Evolutionary conservation across 2,329 filamentous ascomycete genomes (phyloP).

Genomic region (Aspergillus niger): DNA sequence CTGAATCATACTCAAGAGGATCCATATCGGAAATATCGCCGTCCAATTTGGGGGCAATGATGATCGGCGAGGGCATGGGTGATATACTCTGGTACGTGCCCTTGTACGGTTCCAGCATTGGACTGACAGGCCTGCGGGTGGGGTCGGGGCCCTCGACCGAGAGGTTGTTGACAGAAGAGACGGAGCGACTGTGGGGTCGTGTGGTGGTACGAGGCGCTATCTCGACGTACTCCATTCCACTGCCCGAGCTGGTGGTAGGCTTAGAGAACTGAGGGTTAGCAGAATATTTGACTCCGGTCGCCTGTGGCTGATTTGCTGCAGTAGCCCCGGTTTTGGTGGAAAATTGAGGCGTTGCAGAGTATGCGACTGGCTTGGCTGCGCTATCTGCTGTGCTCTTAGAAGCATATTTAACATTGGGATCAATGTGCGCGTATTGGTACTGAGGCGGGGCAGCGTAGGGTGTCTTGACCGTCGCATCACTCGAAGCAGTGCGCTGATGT

Average conservation of each 20-base stretch:
- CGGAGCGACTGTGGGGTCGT: conserved; percentile 38
- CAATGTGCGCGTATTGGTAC: conserved; percentile 45
- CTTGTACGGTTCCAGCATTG: conserved; percentile 86
- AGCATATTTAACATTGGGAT: conserved; percentile 43
- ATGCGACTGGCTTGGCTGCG: conserved; percentile 27
- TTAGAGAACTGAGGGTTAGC: conserved; percentile 23
- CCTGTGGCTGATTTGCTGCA: conserved; percentile 13
- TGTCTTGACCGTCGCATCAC: conserved; percentile 22
- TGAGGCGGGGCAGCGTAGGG: conserved; percentile 35
- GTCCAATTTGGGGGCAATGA: conserved; percentile 59
- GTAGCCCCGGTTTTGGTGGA: conserved; percentile 20
- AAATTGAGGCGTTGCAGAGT: conserved; percentile 29
- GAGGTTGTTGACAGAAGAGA: conserved; percentile 43
- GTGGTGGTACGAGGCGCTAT: conserved; percentile 31
- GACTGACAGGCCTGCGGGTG: conserved; percentile 69
- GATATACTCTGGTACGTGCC: conserved; percentile 94
- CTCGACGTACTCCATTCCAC: conserved; percentile 36
- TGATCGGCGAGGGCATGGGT: conserved; percentile 82
- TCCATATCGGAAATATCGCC: conserved; percentile 58
- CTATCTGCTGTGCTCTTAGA: conserved; percentile 29
- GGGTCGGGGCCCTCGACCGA: conserved; percentile 37
- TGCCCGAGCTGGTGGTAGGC: conserved; percentile 26
- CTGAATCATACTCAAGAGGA: conserved; percentile 38
- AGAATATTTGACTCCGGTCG: conserved; percentile 16
- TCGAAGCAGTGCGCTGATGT: conserved; percentile 37